phyloP scores from a whole-genome alignment of 2,329 filamentous ascomycete genomes.

The Aspergillus transmontanensis region DNA sequence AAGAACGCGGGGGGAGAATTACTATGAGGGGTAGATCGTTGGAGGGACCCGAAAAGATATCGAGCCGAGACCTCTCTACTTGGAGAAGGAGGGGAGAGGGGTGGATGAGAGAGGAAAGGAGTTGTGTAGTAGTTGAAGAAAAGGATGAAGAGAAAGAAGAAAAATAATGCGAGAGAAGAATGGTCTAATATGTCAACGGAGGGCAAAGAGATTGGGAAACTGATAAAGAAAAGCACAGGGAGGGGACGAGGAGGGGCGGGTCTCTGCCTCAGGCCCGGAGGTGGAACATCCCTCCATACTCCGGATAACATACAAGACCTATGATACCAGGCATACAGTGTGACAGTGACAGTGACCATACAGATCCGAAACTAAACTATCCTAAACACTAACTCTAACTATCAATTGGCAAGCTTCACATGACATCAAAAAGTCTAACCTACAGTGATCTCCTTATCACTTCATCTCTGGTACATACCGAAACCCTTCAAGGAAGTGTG shows the following conservation, averaged over 20 bases:
- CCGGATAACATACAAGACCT: too few species aligned
- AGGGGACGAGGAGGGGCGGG: not conserved
- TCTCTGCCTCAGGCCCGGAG: not conserved
- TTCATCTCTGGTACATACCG: not conserved
- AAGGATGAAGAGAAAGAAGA: conserved; percentile 2
- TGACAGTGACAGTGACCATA: too few species aligned
- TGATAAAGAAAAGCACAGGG: not conserved
- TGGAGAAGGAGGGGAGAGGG: not conserved
- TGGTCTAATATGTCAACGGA: not conserved
- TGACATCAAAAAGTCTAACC: not conserved
- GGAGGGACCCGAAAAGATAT: not conserved
- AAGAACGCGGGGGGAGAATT: conserved; percentile 14
- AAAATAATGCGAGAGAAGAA: conserved; percentile 3
- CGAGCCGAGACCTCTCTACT: not conserved
- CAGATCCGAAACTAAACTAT: too few species aligned
- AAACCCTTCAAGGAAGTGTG: not conserved
- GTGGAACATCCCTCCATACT: not conserved
- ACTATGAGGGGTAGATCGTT: not conserved
- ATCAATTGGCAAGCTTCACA: not conserved
- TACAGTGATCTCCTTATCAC: not conserved
- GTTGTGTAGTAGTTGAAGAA: conserved; percentile 5
- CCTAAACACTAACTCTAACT: not conserved
- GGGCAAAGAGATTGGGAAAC: not conserved
- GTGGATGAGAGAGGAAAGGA: conserved; percentile 2
- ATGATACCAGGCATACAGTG: too few species aligned